Conservation (phyloP, 805 yeast genomes). For the Saturnispora saitoi region DNA sequence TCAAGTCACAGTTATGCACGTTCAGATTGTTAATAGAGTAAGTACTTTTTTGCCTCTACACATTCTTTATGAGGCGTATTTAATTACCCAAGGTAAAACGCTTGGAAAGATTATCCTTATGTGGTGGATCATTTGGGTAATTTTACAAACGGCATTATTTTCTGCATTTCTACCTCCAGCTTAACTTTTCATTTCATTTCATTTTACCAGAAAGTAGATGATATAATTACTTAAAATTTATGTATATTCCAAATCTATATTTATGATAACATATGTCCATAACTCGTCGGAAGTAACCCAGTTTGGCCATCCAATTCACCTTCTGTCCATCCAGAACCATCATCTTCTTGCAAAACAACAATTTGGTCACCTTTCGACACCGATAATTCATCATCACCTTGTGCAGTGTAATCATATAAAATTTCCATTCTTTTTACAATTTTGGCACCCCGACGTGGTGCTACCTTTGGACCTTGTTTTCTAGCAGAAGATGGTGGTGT, state of each 20-base stretch:
- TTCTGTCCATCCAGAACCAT: constrained; percentile 90
- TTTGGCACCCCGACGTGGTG: constrained; percentile 64
- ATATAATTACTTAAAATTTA: background rate
- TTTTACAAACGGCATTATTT: constrained; percentile 60
- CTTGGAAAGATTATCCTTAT: constrained; percentile 20
- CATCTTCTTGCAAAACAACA: constrained; percentile 57
- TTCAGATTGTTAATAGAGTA: constrained; percentile 77
- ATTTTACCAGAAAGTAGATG: background rate
- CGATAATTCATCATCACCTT: constrained; percentile 71
- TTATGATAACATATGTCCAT: constrained; percentile 33
- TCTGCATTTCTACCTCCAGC: constrained; percentile 87
- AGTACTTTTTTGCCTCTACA: constrained; percentile 69
- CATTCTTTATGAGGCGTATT: constrained; percentile 56
- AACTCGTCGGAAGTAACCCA: constrained; percentile 76
- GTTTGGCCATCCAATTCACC: constrained; percentile 63
- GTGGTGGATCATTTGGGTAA: constrained; percentile 52
- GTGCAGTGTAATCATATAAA: constrained; percentile 66
- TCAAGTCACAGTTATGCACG: constrained; percentile 61
- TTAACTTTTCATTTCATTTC: constrained; percentile 26
- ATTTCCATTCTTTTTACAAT: constrained; percentile 57
- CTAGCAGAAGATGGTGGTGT: constrained; percentile 15
- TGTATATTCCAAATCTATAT: background rate
- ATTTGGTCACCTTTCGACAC: constrained; percentile 68
- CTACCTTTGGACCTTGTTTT: constrained; percentile 65
- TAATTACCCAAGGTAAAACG: constrained; percentile 1